phyloP scores from a whole-genome alignment of 495 filamentous ascomycete species.

The Penicillium waksmanii region DNA sequence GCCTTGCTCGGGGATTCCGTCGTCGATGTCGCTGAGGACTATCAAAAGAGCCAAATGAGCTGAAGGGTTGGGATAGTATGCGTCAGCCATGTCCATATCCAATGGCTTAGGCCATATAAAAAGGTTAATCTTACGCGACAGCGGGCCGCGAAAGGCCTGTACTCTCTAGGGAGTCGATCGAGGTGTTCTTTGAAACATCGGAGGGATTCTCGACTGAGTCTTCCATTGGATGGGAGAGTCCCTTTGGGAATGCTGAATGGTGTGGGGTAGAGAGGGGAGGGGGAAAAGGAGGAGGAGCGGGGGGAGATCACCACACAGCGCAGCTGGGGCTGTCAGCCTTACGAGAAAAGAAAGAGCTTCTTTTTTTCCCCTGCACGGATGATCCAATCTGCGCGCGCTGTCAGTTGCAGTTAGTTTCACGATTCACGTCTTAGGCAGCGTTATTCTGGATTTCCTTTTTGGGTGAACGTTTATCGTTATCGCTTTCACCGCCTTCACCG shows the following conservation, averaged over 20 bases:
- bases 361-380: conserved; percentile 4
- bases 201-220: conserved; percentile 13
- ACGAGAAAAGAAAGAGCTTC: conserved; percentile 19
- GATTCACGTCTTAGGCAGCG: neutral
- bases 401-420: neutral
- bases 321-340: conserved; percentile 27
- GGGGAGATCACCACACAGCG: conserved; percentile 30
- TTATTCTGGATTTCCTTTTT: conserved; percentile 3
- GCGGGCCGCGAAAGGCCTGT: conserved; percentile 15
- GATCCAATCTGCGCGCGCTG: conserved; percentile 8
- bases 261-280: conserved; percentile 31
- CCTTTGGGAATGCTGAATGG: neutral
- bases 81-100: conserved; percentile 4
- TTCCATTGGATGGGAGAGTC: conserved; percentile 21
- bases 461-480: conserved; percentile 1
- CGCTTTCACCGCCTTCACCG: conserved; percentile 4
- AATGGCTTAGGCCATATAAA: neutral
- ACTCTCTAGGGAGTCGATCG: conserved; percentile 17
- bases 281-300: conserved; percentile 21
- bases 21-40: conserved; percentile 77
- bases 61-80: conserved; percentile 21
- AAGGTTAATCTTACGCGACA: conserved; percentile 22
- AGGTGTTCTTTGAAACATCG: conserved; percentile 15
- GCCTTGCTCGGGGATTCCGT: conserved; percentile 69
- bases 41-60: conserved; percentile 58